Conservation (phyloP, 305 asterid species). For the Solanum hybrid region DNA sequence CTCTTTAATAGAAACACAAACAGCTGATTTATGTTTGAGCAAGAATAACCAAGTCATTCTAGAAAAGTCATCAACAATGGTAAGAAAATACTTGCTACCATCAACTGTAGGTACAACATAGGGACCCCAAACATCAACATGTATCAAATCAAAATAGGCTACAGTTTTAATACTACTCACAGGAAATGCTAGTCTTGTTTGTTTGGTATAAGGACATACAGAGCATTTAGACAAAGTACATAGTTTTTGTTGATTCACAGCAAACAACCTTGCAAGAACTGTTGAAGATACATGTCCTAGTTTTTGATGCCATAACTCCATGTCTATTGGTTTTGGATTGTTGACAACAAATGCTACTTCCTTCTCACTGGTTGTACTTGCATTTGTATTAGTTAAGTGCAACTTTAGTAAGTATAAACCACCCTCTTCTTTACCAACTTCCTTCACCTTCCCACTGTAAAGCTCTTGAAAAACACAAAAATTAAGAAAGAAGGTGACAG, state of each 20-base stretch:
- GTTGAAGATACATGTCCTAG: background rate
- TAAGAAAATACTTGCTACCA: background rate
- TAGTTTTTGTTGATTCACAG: too few relatives aligned
- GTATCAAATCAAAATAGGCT: background rate
- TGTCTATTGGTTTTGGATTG: too few relatives aligned
- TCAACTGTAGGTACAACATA: background rate
- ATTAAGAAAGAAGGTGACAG: too few relatives aligned
- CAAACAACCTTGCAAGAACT: background rate
- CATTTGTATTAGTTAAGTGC: too few relatives aligned
- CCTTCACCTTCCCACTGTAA: too few relatives aligned
- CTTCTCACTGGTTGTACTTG: too few relatives aligned
- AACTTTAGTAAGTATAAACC: too few relatives aligned
- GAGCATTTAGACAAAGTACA: background rate
- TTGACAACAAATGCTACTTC: background rate
- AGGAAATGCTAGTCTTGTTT: background rate
- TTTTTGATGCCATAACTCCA: background rate
- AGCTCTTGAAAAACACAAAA: too few relatives aligned
- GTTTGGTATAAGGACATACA: background rate
- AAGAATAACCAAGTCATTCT: background rate
- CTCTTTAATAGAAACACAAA: background rate
- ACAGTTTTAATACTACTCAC: background rate
- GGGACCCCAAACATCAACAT: background rate
- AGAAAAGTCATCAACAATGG: background rate
- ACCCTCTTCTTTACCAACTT: too few relatives aligned
- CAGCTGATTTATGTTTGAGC: background rate